These are phyloP conservation scores for Poteriospumella lacustris DNA, from an alignment of 108 stramenopile species.

Conservation along the genomic window DNA sequence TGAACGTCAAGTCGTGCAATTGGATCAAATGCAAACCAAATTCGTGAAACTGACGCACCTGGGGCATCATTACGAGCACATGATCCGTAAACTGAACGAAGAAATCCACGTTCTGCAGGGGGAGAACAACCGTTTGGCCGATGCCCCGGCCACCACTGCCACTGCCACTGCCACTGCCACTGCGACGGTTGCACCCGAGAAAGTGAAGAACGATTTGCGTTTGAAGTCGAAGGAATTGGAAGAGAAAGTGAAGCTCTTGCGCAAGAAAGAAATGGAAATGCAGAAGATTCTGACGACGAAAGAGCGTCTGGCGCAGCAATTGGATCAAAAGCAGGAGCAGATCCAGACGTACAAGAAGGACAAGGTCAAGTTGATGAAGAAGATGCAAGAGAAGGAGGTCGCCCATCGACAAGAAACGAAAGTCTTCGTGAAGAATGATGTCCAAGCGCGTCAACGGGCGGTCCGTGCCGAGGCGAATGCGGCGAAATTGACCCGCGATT, in stretches of 20 bases:
- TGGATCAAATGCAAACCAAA: neutral
- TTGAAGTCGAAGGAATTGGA: neutral
- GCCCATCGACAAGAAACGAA: neutral
- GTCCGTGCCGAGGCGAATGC: neutral
- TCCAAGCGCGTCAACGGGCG: neutral
- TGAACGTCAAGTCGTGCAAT: neutral
- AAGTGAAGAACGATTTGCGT: neutral
- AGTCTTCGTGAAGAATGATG: neutral
- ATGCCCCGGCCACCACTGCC: neutral
- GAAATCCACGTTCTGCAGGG: neutral
- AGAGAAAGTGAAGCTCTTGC: constrained; percentile 1
- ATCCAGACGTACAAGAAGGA: neutral
- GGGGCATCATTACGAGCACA: neutral
- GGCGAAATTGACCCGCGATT: neutral
- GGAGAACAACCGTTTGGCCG: neutral
- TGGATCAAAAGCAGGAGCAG: neutral
- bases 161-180: neutral
- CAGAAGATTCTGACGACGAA: neutral
- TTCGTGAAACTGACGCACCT: neutral
- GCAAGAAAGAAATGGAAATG: neutral
- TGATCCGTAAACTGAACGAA: neutral
- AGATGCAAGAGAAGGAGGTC: neutral
- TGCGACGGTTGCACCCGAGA: neutral
- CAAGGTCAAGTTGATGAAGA: neutral
- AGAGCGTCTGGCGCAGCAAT: neutral